Conservation (phyloP, 1,284 basidiomycete species). For the Psilocybe mexicana region DNA sequence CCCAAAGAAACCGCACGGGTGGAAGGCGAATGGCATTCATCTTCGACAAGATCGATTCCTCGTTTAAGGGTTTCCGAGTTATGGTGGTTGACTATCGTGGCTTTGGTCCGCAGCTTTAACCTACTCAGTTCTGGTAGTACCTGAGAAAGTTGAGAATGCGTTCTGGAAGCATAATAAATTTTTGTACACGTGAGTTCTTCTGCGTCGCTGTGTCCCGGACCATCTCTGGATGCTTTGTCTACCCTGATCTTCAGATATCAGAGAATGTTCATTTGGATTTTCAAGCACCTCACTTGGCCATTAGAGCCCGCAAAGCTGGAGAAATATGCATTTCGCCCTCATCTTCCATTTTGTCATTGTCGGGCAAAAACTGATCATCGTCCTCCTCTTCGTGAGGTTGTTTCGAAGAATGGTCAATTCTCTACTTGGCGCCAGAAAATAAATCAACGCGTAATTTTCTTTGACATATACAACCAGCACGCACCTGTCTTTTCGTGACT, state of each 20-base stretch:
- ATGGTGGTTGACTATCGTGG: slow-evolving; percentile 25
- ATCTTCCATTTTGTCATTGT: slow-evolving; percentile 32
- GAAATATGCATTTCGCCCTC: slow-evolving; percentile 65
- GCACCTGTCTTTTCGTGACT: slow-evolving; percentile 61
- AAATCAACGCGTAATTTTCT: not conserved
- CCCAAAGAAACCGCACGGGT: slow-evolving; percentile 80
- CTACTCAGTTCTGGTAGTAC: slow-evolving; percentile 85
- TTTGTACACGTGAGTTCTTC: slow-evolving; percentile 68
- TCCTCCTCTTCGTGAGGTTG: slow-evolving; percentile 29
- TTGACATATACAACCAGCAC: slow-evolving; percentile 21
- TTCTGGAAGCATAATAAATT: slow-evolving; percentile 93
- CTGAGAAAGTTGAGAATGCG: slow-evolving; percentile 94
- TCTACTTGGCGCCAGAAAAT: slow-evolving; percentile 6
- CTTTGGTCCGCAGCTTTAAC: slow-evolving; percentile 41
- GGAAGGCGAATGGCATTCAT: slow-evolving; percentile 23
- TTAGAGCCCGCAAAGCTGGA: slow-evolving; percentile 77
- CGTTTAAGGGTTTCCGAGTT: slow-evolving; percentile 28
- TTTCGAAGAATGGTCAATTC: slow-evolving; percentile 8
- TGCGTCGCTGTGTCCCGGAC: slow-evolving; percentile 26
- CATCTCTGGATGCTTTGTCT: slow-evolving; percentile 23
- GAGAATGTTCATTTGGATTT: not conserved
- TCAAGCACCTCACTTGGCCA: slow-evolving; percentile 65
- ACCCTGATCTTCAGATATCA: slow-evolving; percentile 23
- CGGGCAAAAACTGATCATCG: slow-evolving; percentile 64
- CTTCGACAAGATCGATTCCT: slow-evolving; percentile 28